Base-by-base conservation (phyloP, 805 yeast species). In the Yarrowia alimentaria region DNA sequence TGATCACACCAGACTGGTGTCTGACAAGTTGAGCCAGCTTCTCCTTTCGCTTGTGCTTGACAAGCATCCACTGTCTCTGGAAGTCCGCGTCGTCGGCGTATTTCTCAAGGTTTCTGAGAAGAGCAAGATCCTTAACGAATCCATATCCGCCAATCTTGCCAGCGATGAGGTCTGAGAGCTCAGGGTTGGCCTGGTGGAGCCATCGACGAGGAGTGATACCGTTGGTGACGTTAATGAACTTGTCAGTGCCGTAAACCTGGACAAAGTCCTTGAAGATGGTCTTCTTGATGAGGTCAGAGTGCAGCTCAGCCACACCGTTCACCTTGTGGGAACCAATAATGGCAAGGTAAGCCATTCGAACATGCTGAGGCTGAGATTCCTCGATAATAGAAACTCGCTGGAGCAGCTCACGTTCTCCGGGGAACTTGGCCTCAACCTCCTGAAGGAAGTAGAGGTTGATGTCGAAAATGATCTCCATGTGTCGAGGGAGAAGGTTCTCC, bases 131-230 rank as follows among this genome's bases (percentile, higher is more conserved):
- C 57, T 79, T 78, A 66, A 89, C 71, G 65, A 72, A 89, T 17
- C 77, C 78, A 40, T 32, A n/a, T n/a, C n/a, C 37, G 54, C 82
- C 79, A 49, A 88, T 73, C 59, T 80, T 80, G 47, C 79, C 75
- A 33, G 85, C 75, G 63, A 90, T 90, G 58, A 89, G 74, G n/a
- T 68, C 71, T 13, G 93, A 77, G 60, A 89, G 73, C 58, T 73
- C 74, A 9, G 97, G 96, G 67, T 89, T 90, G 45, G 96, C 95
- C 70, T 89, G 95, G 65, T 80, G 82, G 64, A 89, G 77, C 97
- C 97, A 89, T 70, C 97, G 82, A 75, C 97, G 81, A 60, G 96
- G 96, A 3, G 97, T 89, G 63, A 89, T 81, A 70, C 97, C 97
- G 67, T 89, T 89, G 43, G 97, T 89, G 55, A 89, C 96, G 61